Percentiles rank a stretch among this genome's conserved stretches.
Evolutionary conservation across 2,329 filamentous ascomycete genomes (phyloP).

Genomic region (Nemania sp.): DNA sequence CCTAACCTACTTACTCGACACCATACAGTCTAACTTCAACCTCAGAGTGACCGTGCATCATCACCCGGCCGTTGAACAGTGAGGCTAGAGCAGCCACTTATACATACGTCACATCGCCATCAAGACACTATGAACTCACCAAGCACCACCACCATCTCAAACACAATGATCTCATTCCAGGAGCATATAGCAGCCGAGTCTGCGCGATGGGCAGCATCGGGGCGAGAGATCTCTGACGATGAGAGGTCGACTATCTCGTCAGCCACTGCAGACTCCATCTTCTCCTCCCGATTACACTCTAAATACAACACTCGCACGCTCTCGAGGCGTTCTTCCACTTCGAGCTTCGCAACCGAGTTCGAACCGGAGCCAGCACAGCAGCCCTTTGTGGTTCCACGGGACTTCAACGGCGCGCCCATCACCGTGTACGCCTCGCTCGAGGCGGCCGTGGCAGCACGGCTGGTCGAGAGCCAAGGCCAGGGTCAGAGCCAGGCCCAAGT

Average conservation of each 20-base stretch:
- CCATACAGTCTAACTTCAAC: neutral
- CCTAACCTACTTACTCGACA: neutral
- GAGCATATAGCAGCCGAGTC: slow-evolving; percentile 33
- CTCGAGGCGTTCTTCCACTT: slow-evolving; percentile 35
- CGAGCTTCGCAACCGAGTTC: slow-evolving; percentile 33
- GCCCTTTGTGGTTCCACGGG: slow-evolving; percentile 29
- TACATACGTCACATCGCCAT: slow-evolving; percentile 15
- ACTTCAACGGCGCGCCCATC: slow-evolving; percentile 34
- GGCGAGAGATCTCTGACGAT: slow-evolving; percentile 13
- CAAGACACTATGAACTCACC: neutral
- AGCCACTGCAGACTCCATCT: slow-evolving; percentile 18
- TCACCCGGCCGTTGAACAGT: neutral
- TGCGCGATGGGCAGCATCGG: slow-evolving; percentile 30
- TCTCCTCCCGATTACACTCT: slow-evolving; percentile 30
- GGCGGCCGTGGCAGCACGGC: slow-evolving; percentile 32
- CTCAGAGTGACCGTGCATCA: neutral
- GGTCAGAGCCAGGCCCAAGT: neutral
- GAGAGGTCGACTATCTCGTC: slow-evolving; percentile 22
- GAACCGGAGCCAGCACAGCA: slow-evolving; percentile 21
- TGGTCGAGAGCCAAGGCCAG: slow-evolving; percentile 22
- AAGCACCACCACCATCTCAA: slow-evolving; percentile 7
- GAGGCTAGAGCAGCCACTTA: neutral
- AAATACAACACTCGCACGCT: slow-evolving; percentile 23
- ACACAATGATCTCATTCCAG: slow-evolving; percentile 33
- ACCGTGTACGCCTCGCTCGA: slow-evolving; percentile 40